Evolutionary conservation across 1,284 basidiomycete species (phyloP).

Genomic region (Bondarzewia mesenterica): DNA sequence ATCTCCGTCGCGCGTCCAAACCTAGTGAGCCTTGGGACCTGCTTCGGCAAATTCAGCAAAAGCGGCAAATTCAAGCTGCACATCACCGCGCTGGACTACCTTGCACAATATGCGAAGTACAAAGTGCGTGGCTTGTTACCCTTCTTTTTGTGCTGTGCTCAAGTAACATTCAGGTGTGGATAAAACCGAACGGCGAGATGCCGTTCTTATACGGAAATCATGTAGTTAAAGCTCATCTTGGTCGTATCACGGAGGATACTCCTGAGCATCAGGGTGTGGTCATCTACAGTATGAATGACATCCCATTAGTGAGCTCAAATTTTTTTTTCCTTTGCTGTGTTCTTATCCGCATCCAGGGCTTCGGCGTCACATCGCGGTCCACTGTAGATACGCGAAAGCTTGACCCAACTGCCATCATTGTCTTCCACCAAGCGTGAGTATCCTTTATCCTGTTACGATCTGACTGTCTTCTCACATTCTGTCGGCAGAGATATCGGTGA

Average conservation of each 20-base stretch:
- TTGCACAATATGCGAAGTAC: slow-evolving; percentile 97
- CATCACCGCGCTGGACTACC: slow-evolving; percentile 87
- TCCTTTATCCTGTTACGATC: slow-evolving; percentile 3
- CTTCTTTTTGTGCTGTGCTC: not conserved
- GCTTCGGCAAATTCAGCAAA: slow-evolving; percentile 98
- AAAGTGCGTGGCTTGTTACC: slow-evolving; percentile 52
- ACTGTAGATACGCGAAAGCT: slow-evolving; percentile 95
- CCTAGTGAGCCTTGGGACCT: slow-evolving; percentile 90
- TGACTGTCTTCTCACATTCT: slow-evolving; percentile 3
- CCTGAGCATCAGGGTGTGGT: slow-evolving; percentile 99
- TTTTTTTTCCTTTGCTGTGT: slow-evolving; percentile 4
- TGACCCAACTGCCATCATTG: slow-evolving; percentile 96
- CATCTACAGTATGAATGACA: slow-evolving; percentile 91
- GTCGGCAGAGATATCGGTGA: slow-evolving; percentile 84
- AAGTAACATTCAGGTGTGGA: slow-evolving; percentile 73
- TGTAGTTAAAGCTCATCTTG: slow-evolving; percentile 96
- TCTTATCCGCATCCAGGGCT: slow-evolving; percentile 54
- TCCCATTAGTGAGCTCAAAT: slow-evolving; percentile 64
- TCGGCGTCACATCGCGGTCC: slow-evolving; percentile 94
- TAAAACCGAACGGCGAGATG: slow-evolving; percentile 99
- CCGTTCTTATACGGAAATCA: slow-evolving; percentile 99
- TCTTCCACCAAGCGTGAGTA: slow-evolving; percentile 97
- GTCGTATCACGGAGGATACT: slow-evolving; percentile 98
- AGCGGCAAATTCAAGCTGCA: slow-evolving; percentile 97
- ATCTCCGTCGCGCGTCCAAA: slow-evolving; percentile 91